Conservation (phyloP, 371 early-diverging fungal genomes). For the Lichtheimia hyalospora region DNA sequence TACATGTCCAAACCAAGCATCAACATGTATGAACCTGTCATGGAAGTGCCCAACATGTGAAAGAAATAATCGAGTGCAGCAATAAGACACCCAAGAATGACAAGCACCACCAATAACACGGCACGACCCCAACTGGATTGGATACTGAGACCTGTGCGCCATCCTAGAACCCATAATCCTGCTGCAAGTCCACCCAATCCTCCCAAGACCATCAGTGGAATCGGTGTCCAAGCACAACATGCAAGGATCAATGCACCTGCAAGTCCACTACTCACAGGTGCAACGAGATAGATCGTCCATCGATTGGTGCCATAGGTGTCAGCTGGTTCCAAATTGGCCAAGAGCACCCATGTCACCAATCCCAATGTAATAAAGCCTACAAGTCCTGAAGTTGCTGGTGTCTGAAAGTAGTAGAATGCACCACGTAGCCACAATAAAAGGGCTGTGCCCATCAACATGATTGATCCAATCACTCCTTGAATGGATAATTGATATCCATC, state of each 20-base stretch:
- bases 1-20: slow-evolving; percentile 78
- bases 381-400: slow-evolving; percentile 34
- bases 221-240: slow-evolving; percentile 30
- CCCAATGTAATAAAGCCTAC: slow-evolving; percentile 30
- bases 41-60: slow-evolving; percentile 63
- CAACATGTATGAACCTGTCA: slow-evolving; percentile 70
- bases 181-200: slow-evolving; percentile 64
- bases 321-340: slow-evolving; percentile 54
- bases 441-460: slow-evolving; percentile 62
- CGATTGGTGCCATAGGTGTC: slow-evolving; percentile 29
- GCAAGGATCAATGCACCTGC: slow-evolving; percentile 58
- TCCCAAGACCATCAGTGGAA: slow-evolving; percentile 51
- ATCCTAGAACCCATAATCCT: slow-evolving; percentile 64
- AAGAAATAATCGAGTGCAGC: slow-evolving; percentile 54
- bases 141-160: slow-evolving; percentile 56
- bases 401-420: slow-evolving; percentile 44
- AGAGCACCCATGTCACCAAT: slow-evolving; percentile 51
- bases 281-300: slow-evolving; percentile 49
- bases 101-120: slow-evolving; percentile 61
- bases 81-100: slow-evolving; percentile 52
- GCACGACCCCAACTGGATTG: slow-evolving; percentile 56
- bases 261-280: slow-evolving; percentile 55
- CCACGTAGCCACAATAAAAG: slow-evolving; percentile 68
- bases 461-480: slow-evolving; percentile 59
- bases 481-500: slow-evolving; percentile 49